Conservation (phyloP, 805 yeast genomes). For the Lachancea nothofagi region DNA sequence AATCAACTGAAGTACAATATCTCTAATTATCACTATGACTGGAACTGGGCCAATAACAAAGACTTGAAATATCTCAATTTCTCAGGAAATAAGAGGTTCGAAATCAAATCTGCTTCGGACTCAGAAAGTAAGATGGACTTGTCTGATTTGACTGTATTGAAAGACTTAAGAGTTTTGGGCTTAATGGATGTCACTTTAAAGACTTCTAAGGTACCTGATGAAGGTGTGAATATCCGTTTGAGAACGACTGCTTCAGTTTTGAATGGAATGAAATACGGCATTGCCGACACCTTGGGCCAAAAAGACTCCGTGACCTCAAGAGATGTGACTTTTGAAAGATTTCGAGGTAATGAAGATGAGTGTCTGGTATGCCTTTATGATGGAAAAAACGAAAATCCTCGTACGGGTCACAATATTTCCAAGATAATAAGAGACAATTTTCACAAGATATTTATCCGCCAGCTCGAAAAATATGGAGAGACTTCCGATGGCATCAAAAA, state of each 20-base stretch:
- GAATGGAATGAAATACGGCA: constrained; percentile 77
- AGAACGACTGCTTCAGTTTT: constrained; percentile 83
- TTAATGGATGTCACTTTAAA: constrained; percentile 94
- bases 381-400: constrained; percentile 54
- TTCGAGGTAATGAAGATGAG: constrained; percentile 81
- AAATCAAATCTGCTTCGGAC: constrained; percentile 58
- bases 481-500: constrained; percentile 49
- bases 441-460: constrained; percentile 55
- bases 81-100: constrained; percentile 88
- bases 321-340: constrained; percentile 82
- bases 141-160: constrained; percentile 64
- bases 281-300: constrained; percentile 78
- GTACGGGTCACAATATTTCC: constrained; percentile 60
- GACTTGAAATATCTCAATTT: constrained; percentile 75
- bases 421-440: constrained; percentile 67
- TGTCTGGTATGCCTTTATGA: constrained; percentile 78
- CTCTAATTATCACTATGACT: constrained; percentile 90
- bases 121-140: constrained; percentile 46
- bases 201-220: constrained; percentile 85
- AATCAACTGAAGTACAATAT: constrained; percentile 87
- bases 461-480: constrained; percentile 36
- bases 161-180: constrained; percentile 68
- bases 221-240: constrained; percentile 71
- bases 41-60: constrained; percentile 92
- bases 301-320: constrained; percentile 61